These are phyloP conservation scores for Botrytis aclada DNA, from an alignment of 2,329 filamentous ascomycete genomes.

Conservation along the genomic window DNA sequence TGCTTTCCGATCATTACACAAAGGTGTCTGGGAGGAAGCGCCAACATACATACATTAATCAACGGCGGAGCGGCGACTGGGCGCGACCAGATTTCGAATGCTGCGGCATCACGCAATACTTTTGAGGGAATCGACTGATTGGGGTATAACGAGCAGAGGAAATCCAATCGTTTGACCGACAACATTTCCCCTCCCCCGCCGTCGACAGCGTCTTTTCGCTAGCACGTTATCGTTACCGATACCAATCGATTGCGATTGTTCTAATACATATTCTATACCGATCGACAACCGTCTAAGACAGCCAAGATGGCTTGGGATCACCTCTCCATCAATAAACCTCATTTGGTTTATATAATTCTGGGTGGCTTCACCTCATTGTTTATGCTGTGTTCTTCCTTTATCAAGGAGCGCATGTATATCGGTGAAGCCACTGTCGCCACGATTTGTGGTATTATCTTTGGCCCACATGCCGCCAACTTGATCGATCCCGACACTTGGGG, in stretches of 20 bases:
- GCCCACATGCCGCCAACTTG: constrained; percentile 76
- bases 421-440: constrained; percentile 96
- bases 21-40: neutral
- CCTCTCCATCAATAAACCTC: constrained; percentile 83
- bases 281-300: constrained; percentile 10
- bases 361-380: constrained; percentile 97
- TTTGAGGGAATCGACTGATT: constrained; percentile 37
- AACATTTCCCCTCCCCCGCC: neutral
- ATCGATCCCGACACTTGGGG: constrained; percentile 77
- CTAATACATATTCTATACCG: neutral
- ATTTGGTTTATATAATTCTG: constrained; percentile 97
- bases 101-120: constrained; percentile 38
- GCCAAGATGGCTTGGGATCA: constrained; percentile 72
- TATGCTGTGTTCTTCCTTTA: constrained; percentile 96
- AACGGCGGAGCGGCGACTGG: constrained; percentile 48
- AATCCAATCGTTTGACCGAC: constrained; percentile 22
- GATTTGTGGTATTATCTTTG: constrained; percentile 83
- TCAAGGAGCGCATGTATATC: constrained; percentile 98
- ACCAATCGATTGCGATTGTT: constrained; percentile 11
- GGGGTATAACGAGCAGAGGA: constrained; percentile 31
- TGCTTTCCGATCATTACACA: constrained; percentile 8
- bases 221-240: constrained; percentile 3
- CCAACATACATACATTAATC: neutral
- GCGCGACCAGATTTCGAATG: constrained; percentile 47
- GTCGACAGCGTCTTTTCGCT: neutral